Evolutionary conservation across 2,329 filamentous ascomycete genomes (phyloP).

Genomic region (Alternaria postmessia): DNA sequence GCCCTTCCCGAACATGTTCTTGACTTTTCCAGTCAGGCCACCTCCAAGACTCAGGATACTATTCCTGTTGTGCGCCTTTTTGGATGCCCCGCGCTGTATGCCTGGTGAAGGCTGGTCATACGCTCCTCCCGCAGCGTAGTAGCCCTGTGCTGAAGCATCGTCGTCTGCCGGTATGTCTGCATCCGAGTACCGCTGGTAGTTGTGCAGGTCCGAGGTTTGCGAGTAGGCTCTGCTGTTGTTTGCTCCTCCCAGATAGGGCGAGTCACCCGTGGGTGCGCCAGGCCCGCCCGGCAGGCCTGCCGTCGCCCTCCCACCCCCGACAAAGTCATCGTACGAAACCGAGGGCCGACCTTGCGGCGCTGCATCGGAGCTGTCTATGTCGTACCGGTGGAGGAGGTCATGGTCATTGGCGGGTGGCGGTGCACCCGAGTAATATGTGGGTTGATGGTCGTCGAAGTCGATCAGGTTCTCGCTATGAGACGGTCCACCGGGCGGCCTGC

Average conservation of each 20-base stretch:
- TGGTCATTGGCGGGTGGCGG: constrained; percentile 82
- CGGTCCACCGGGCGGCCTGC: constrained; percentile 63
- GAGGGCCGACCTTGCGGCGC: constrained; percentile 76
- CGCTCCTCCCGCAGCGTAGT: constrained; percentile 74
- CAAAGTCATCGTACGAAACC: constrained; percentile 93
- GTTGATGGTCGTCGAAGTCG: constrained; percentile 75
- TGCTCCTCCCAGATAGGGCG: constrained; percentile 48
- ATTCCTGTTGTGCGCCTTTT: constrained; percentile 76
- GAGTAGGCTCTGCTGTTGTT: constrained; percentile 60
- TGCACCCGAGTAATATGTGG: constrained; percentile 77
- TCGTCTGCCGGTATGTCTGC: constrained; percentile 83
- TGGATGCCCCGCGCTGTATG: constrained; percentile 58
- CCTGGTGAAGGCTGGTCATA: constrained; percentile 64
- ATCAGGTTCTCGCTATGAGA: constrained; percentile 67
- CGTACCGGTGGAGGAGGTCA: constrained; percentile 77
- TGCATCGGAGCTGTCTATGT: constrained; percentile 71
- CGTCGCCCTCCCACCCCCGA: constrained; percentile 69
- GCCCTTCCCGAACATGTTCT: constrained; percentile 89
- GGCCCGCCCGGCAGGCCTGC: constrained; percentile 56
- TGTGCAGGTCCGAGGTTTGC: constrained; percentile 82
- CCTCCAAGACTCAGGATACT: constrained; percentile 89
- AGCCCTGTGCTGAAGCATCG: constrained; percentile 74
- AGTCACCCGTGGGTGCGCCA: constrained; percentile 49
- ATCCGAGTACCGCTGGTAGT: constrained; percentile 93
- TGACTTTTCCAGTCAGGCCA: constrained; percentile 84